Evolutionary conservation across 306 rosid genomes (phyloP), one percentile per base, ranked within the genome.

Genomic region (Potentilla sterilis): DNA sequence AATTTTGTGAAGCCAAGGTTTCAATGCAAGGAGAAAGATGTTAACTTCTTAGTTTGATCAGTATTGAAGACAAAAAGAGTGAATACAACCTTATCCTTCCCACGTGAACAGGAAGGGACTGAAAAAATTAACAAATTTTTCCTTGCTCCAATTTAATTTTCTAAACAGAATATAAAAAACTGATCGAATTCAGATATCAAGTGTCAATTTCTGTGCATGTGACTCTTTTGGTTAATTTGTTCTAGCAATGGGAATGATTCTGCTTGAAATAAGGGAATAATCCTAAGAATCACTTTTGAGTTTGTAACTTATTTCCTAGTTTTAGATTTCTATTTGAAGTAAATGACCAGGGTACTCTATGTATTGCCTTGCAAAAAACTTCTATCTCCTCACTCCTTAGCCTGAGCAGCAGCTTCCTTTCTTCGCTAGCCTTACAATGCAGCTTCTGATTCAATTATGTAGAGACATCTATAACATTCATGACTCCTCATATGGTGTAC

Each of bases 1-100:
- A 83, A 24, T 75, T 59, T 63, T 73, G 28, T 66, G 65, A 84
- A 73, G 15, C 67, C 55, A 41, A 68, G 51, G 21, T 76, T 66
- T 54, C 51, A 43, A 67, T 73, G 70, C 72, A 62, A 5, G 46
- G 73, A 52, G 15, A 75, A 32, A 43, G 63, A 59, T 42, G 64
- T 69, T 54, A 64, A 67, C 54, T 24, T 28, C 28, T 37, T 75
- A 24, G 78, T 75, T 68, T 57, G 21, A 54, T 55, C 24, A 63
- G 46, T 28, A 58, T 78, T 72, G n/a, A 68, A 47, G 34, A 70
- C 0, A 6, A 65, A 51, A 18, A 42, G 19, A 16, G 32, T 72
- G 41, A 37, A 47, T 40, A 24, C 42, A 15, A 35, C 22, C 22
- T 14, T 11, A 64, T 47, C 9, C 16, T 47, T 15, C 32, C 21